Evolutionary conservation across 148 eudicot genomes (phyloP), one percentile per base, ranked within the genome.

Genomic region (Cornus controversa): DNA sequence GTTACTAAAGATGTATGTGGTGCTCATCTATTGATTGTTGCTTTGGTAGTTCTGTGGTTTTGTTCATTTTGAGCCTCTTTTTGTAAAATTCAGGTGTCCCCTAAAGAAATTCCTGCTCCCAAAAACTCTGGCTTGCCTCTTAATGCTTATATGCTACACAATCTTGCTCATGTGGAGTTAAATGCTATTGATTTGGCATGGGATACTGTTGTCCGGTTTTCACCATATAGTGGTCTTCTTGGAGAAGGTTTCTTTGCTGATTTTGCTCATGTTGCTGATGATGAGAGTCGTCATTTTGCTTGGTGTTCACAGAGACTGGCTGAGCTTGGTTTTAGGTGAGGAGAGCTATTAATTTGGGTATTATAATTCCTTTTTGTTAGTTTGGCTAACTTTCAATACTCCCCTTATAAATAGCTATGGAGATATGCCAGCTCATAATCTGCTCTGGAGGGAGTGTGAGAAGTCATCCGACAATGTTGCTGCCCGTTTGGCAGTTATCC

Each of bases 231-330:
- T 66, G 90, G 93, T 65, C 84, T 89, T 75, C 91, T 95, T 67
- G 97, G 93, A 7, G 91, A 93, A 70, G 91, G 87, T 0, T 93
- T 93, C 78, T 93, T 91, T 74, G 91, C 87, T 75, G 98, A 95
- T 84, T 95, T 95, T 87, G 96, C 97, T 71, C 98, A 89, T 76
- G 97, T 93, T 74, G 98, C 98, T 84, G 98, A 95, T 84, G 98
- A 95, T 63, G 98, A 95, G 84, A 95, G 98, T 81, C 93, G 98
- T 13, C 98, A 95, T 90, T 95, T 95, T 83, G 83, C 90, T 82
- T 95, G 97, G 98, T 95, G 98, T 81, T 93, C 88, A 15, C 98
- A 95, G 77, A 88, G 98, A 74, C 72, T 95, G 54, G 82, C 87
- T 27, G 98, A 95, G 81, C 98, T 95, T 84, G 97, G 96, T 25